Evolutionary conservation across 768 basidiomycete species (phyloP), one percentile per base, ranked within the genome.

Genomic region (Mycena crocata): DNA sequence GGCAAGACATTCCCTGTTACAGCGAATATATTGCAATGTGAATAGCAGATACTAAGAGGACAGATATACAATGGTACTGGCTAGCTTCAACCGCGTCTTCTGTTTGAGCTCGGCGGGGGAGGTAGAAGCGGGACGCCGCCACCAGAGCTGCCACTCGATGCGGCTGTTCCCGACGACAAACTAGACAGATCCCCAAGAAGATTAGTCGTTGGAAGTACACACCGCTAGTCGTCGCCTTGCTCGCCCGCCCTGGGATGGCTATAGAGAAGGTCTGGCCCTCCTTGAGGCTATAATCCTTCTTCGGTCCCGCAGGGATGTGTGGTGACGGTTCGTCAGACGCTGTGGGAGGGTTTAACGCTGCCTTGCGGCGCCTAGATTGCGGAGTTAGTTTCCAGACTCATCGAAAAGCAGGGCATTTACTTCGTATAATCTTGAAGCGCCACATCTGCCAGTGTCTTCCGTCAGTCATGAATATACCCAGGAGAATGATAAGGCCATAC

Each of bases 191-290:
- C 69, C 14, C 78, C 81, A 23, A 88, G 70, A 37, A 87, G 72
- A 67, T 75, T 83, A 8, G 78, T 75, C 23, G 76, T 68, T 35
- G 77, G 58, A 21, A 65, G 62, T 6, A n/a, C 19, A n/a, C n/a
- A 15, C 45, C 40, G 54, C 58, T 26, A 14, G 61, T 56, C 3
- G 64, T 71, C 17, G 75, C 73, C 44, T 79, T 65, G 75, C 85
- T 85, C 60, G 77, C 81, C 57, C 90, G 88, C n/a, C 95, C 95
- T 9, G 96, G 96, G 64, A 98, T 94, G 35, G 88, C 82, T 69
- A 98, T 97, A 6, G 92, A 91, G 77, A 98, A 96, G 0, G 96
- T 98, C 76, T 98, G 94, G 12, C 96, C 96, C 71, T 95, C 94
- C 77, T 97, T 98, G 71, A 98, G 80, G 40, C 92, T 93, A 78